phyloP scores from a whole-genome alignment of 2,329 filamentous ascomycete genomes.

The Nectriaceae sp. region DNA sequence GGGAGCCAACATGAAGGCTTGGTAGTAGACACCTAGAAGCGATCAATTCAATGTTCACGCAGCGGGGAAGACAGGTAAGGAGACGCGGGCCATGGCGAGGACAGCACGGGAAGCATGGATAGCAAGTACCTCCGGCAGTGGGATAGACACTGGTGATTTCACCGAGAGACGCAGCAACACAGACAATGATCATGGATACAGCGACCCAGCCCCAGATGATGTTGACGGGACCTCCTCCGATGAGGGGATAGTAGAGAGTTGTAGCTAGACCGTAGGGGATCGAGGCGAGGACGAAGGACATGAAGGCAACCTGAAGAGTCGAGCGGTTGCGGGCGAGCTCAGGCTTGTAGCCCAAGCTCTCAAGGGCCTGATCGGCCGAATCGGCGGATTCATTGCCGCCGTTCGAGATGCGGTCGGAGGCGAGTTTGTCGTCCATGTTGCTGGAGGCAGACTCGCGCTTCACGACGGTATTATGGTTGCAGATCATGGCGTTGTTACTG shows the following conservation, averaged over 20 bases:
- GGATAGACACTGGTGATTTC: constrained; percentile 78
- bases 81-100: neutral
- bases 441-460: constrained; percentile 25
- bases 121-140: constrained; percentile 63
- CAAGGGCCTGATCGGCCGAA: constrained; percentile 63
- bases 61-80: neutral
- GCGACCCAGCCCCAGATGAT: constrained; percentile 74
- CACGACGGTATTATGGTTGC: neutral
- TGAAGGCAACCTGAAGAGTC: constrained; percentile 70
- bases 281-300: constrained; percentile 75
- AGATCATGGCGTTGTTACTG: constrained; percentile 5
- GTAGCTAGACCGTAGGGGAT: constrained; percentile 75
- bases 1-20: constrained; percentile 73
- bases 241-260: constrained; percentile 67
- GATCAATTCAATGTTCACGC: constrained; percentile 21
- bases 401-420: constrained; percentile 21
- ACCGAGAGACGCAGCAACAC: constrained; percentile 69
- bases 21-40: constrained; percentile 65
- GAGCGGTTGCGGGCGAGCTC: constrained; percentile 66
- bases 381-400: constrained; percentile 30
- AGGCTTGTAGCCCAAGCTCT: constrained; percentile 66
- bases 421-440: constrained; percentile 29
- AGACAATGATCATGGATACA: constrained; percentile 70
- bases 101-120: neutral
- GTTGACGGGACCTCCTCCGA: constrained; percentile 66